Evolutionary conservation across 805 yeast species (phyloP).

Genomic region (Brettanomyces naardenensis): DNA sequence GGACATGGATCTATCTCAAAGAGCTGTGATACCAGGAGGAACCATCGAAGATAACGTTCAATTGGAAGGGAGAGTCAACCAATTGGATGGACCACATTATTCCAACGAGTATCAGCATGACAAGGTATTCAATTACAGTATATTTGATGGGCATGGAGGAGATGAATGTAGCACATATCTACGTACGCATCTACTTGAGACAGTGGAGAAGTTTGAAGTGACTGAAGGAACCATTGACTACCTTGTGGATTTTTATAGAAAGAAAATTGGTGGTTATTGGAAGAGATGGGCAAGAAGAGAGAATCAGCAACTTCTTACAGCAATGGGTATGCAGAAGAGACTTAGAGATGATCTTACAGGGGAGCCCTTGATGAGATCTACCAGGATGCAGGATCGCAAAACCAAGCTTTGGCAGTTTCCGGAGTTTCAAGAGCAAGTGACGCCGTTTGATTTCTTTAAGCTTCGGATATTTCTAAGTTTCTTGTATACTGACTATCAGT

Average conservation of each 20-base stretch:
- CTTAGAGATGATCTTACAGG: conserved; percentile 4
- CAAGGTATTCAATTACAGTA: conserved; percentile 56
- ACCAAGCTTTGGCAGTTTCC: conserved; percentile 3
- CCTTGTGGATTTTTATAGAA: conserved; percentile 46
- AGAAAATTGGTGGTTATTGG: conserved; percentile 80
- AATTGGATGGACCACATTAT: conserved; percentile 13
- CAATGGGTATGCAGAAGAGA: conserved; percentile 13
- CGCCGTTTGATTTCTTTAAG: conserved; percentile 46
- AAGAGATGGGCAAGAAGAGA: conserved; percentile 53
- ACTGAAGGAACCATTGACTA: conserved; percentile 28
- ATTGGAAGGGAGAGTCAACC: conserved; percentile 12
- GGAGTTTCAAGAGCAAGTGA: conserved; percentile 6
- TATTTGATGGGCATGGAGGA: conserved; percentile 97
- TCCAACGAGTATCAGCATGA: conserved; percentile 6
- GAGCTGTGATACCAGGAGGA: conserved; percentile 1
- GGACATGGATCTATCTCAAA: conserved; percentile 18
- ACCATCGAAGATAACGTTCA: conserved; percentile 2
- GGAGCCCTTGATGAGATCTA: conserved; percentile 3
- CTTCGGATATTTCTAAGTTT: conserved; percentile 57
- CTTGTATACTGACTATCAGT: conserved; percentile 57
- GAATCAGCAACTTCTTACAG: conserved; percentile 14
- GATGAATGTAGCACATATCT: conserved; percentile 61
- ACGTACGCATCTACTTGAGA: conserved; percentile 40
- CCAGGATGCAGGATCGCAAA: conserved; percentile 5
- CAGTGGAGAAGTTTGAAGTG: conserved; percentile 38